Conservation (phyloP, 495 filamentous ascomycete genomes). For the Massariosphaeria phaeospora region DNA sequence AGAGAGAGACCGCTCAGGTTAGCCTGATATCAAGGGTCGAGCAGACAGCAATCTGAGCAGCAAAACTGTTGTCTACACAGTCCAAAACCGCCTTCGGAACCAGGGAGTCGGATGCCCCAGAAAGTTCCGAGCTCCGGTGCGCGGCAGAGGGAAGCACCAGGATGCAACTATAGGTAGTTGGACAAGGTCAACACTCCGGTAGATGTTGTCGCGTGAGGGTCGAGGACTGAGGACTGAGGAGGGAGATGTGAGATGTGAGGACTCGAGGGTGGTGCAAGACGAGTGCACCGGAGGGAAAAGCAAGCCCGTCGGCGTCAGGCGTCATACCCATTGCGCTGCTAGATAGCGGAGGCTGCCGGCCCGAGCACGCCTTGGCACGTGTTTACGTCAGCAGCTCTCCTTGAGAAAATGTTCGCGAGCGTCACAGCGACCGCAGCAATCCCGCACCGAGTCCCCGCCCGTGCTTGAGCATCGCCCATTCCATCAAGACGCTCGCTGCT, state of each 20-base stretch:
- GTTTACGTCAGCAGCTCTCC: constrained; percentile 16
- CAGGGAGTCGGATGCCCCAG: constrained; percentile 10
- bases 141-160: neutral
- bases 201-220: constrained; percentile 18
- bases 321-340: constrained; percentile 12
- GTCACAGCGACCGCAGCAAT: neutral
- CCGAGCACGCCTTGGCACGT: neutral
- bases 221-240: no score
- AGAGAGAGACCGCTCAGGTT: neutral
- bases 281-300: constrained; percentile 15
- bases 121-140: constrained; percentile 12
- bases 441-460: neutral
- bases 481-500: neutral
- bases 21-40: neutral
- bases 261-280: neutral
- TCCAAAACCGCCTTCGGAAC: constrained; percentile 13
- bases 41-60: neutral
- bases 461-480: neutral
- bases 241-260: no score
- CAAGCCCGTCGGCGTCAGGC: constrained; percentile 5
- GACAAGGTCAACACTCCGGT: no score
- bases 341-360: constrained; percentile 2
- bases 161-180: no score
- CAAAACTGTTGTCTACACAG: constrained; percentile 14
- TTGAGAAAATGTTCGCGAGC: constrained; percentile 19